Evolutionary conservation across 2,329 filamentous ascomycete species (phyloP), one percentile per base, ranked within the genome.

Genomic region (Curvularia lunata): DNA sequence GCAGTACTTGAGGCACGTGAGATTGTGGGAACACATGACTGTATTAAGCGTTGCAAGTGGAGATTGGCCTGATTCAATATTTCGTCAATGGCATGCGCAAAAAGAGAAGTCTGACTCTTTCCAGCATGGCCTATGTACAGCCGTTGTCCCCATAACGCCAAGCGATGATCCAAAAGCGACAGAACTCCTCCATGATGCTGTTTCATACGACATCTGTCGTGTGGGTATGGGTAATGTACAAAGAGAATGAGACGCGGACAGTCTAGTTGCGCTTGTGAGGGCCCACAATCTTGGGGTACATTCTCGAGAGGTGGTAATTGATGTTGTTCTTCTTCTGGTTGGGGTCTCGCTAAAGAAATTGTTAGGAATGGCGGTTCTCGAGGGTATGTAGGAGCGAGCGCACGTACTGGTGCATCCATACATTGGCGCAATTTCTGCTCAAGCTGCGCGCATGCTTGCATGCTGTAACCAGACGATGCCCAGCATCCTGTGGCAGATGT

Each of bases 221-320:
- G 49, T 45, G 57, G 62, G 60, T 73, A 65, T 69, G 65, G 62
- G 40, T 70, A 60, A 52, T 72, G 53, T 71, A 74, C 70, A 74
- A 50, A 30, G 58, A 23, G 49, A 54, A 23, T 28, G 10, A 9
- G 37, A 16, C 6, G 38, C 23, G 13, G 19, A 19, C 18, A 37
- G 52, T 40, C 58, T 73, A 86, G 68, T 88, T 85, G 77, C 83
- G 84, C 79, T 93, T 86, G 85, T 87, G 81, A 65, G 87, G 84
- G 71, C 89, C 84, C 80, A 88, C 85, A 82, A 96, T 82, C 75
- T 88, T 86, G 13, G 87, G 86, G 69, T 89, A 90, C 81, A 91
- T 85, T 71, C 95, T 86, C 65, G 86, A 85, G 42, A 98, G 82
- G 76, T 97, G 93, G 83, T 93, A 93, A 80, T 98, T 98, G 85